phyloP scores from a whole-genome alignment of 1,139 yeast genomes.

The Hansenula sp. region DNA sequence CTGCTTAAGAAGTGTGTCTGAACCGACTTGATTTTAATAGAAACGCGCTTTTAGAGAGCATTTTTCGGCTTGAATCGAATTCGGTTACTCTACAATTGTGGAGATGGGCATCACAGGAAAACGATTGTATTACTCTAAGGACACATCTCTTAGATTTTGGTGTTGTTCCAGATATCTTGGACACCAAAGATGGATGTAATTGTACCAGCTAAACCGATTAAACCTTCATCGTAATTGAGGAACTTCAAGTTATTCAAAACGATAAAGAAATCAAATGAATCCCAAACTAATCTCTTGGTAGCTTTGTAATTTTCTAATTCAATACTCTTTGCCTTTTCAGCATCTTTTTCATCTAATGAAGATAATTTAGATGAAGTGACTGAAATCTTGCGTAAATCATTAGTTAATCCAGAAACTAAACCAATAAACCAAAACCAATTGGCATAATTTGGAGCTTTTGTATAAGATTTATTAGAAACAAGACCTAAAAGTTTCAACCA shows the following conservation, averaged over 20 bases:
- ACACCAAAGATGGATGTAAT: conserved; percentile 78
- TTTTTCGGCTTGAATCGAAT: no score
- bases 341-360: conserved; percentile 23
- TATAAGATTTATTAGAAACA: conserved; percentile 28
- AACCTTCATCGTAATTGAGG: conserved; percentile 69
- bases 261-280: conserved; percentile 68
- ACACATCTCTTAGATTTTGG: conserved; percentile 16
- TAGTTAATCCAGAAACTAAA: conserved; percentile 55
- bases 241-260: conserved; percentile 66
- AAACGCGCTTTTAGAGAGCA: no score
- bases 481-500: conserved; percentile 53
- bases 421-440: conserved; percentile 80
- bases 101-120: no score
- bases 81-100: no score
- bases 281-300: conserved; percentile 72
- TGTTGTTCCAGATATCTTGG: conserved; percentile 49
- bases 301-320: conserved; percentile 39
- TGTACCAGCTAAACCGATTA: conserved; percentile 81
- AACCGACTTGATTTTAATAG: no score
- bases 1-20: not conserved
- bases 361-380: conserved; percentile 27
- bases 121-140: no score
- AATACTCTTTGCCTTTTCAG: conserved; percentile 18
- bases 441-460: conserved; percentile 35
- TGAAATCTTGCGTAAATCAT: conserved; percentile 46